Evolutionary conservation across 768 basidiomycete species (phyloP).

Genomic region (Lyophyllum decastes): DNA sequence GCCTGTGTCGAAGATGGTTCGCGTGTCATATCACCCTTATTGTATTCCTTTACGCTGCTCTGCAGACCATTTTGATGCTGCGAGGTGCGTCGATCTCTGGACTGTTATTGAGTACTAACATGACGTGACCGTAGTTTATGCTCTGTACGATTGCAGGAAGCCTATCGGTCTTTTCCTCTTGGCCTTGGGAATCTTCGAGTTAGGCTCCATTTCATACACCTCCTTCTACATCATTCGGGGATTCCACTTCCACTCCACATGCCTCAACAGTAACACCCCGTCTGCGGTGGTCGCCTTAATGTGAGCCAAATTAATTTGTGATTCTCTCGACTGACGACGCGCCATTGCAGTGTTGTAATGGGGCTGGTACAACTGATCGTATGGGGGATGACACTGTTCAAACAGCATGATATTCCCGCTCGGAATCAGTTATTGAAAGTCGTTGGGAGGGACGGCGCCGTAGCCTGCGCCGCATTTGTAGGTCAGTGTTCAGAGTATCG

Average conservation of each 20-base stretch:
- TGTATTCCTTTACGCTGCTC: not conserved
- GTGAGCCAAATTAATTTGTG: not conserved
- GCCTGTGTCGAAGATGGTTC: not conserved
- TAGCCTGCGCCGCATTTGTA: not conserved
- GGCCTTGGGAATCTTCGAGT: not conserved
- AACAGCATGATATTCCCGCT: not conserved
- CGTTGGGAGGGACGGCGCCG: not conserved
- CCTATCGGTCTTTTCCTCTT: not conserved
- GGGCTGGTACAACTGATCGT: not conserved
- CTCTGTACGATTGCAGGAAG: not conserved
- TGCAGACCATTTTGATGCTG: constrained; percentile 2
- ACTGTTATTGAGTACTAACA: not conserved
- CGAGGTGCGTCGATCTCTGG: not conserved
- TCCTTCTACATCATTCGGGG: not conserved
- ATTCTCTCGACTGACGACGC: not conserved
- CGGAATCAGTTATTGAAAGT: not conserved
- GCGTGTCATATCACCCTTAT: not conserved
- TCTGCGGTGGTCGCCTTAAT: not conserved
- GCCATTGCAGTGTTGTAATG: not conserved
- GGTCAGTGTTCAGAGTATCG: not conserved
- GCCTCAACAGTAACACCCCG: not conserved
- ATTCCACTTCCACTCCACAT: not conserved
- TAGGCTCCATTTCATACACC: not conserved
- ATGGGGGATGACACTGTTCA: not conserved
- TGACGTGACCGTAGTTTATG: not conserved